Evolutionary conservation across 2,329 filamentous ascomycete species (phyloP), one percentile per base, ranked within the genome.

Genomic region (Ophiostoma montium): DNA sequence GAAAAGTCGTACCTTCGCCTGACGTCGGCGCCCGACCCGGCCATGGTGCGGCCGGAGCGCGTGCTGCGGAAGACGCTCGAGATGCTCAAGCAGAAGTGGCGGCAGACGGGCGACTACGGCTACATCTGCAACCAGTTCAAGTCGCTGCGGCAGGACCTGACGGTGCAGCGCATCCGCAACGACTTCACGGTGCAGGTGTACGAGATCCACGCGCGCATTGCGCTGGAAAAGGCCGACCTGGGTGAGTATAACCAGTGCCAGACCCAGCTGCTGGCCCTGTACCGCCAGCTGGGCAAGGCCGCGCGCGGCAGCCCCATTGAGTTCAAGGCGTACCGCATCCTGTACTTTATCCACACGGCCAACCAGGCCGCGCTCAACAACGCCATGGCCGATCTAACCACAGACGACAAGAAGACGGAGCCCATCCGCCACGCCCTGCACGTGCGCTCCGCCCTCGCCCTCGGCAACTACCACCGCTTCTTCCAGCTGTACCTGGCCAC

Each of bases 211-310:
- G 92, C 90, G 55, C 83, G 92, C 53, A 96, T 98, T 68, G 92
- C 92, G 57, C 74, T 98, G 67, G 90, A 98, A 69, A 95, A 94
- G 76, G 88, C 86, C 69, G 92, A 98, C 74, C 79, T 96, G 72
- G 90, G 92, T 98, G 92, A 98, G 92, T 98, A 98, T 92, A 98
- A 98, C 73, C 92, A 98, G 76, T 98, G 92, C 69, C 92, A 98
- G 73, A 96, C 92, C 61, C 92, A 98, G 71, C 75, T 98, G 63
- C 86, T 87, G 67, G 87, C 84, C 57, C 72, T 98, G 61, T 96
- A 98, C 69, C 78, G 79, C 65, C 78, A 86, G 70, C 36, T 35
- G 27, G 84, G 86, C 57, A 71, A 95, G 64, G 42, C n/a, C 27
- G 42, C n/a, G 23, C 18, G 31, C 27, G 92, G 90, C 60, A 88